Evolutionary conservation across 2,329 filamentous ascomycete genomes (phyloP).

Genomic region (Colletotrichum sojae): DNA sequence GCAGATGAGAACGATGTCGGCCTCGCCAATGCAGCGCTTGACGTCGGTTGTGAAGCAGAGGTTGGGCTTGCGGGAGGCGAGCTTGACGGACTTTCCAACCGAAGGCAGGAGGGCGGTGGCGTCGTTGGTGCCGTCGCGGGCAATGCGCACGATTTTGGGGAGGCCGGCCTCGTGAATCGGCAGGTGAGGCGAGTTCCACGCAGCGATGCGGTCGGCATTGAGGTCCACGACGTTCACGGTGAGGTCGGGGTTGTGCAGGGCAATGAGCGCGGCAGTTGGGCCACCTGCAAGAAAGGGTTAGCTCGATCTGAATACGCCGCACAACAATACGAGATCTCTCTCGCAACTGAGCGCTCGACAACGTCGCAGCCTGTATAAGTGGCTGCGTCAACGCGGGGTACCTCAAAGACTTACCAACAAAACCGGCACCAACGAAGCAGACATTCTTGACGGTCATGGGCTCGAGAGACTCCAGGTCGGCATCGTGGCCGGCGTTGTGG

Average conservation of each 20-base stretch:
- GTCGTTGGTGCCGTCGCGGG: constrained; percentile 70
- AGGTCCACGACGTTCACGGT: constrained; percentile 82
- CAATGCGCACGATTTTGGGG: constrained; percentile 75
- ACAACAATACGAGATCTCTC: constrained; percentile 10
- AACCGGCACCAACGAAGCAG: constrained; percentile 82
- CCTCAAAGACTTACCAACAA: constrained; percentile 73
- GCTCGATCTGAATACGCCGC: background rate
- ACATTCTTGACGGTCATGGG: constrained; percentile 62
- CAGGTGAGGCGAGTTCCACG: constrained; percentile 81
- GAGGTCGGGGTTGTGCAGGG: constrained; percentile 79
- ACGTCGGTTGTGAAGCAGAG: constrained; percentile 82
- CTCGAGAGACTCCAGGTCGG: constrained; percentile 35
- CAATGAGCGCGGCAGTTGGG: constrained; percentile 82
- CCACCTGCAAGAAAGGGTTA: constrained; percentile 65
- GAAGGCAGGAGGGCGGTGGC: constrained; percentile 57
- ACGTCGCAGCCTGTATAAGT: background rate
- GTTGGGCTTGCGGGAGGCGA: constrained; percentile 70
- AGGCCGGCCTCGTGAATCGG: constrained; percentile 85
- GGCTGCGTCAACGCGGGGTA: background rate
- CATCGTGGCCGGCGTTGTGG: background rate
- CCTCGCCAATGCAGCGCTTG: constrained; percentile 71
- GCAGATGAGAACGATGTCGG: constrained; percentile 81
- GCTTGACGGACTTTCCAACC: constrained; percentile 48
- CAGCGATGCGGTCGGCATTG: constrained; percentile 74
- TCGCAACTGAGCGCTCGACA: background rate